These are phyloP conservation scores for Microbotryum lychnidis-dioicae DNA, from an alignment of 1,284 basidiomycete species.

Conservation along the genomic window DNA sequence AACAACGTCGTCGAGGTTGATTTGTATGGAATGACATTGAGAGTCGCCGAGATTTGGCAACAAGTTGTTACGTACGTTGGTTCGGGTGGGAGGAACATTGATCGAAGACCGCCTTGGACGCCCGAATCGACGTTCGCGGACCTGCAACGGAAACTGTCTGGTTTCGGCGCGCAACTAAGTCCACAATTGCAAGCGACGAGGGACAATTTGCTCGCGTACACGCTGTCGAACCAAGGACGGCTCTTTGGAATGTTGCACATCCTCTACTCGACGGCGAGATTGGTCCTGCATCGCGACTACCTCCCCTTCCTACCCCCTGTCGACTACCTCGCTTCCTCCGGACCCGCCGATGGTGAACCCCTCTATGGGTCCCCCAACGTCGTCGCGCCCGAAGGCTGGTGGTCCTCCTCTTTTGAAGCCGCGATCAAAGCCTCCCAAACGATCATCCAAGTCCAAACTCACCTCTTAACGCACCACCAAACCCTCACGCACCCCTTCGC, in stretches of 20 bases:
- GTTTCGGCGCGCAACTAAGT: constrained; percentile 17
- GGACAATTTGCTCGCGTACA: constrained; percentile 27
- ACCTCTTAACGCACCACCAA: constrained; percentile 22
- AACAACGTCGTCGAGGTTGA: constrained; percentile 19
- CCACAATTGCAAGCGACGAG: neutral
- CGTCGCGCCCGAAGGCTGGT: constrained; percentile 17
- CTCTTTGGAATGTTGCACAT: constrained; percentile 30
- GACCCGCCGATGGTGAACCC: constrained; percentile 32
- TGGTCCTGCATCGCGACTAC: constrained; percentile 33
- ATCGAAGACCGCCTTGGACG: constrained; percentile 28
- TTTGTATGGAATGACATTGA: constrained; percentile 21
- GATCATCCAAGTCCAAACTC: constrained; percentile 1
- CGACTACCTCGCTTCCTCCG: constrained; percentile 11
- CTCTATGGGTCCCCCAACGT: constrained; percentile 13
- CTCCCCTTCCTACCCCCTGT: constrained; percentile 30
- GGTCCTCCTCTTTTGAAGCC: constrained; percentile 20
- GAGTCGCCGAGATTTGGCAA: constrained; percentile 30
- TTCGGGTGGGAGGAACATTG: constrained; percentile 27
- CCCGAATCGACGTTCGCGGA: constrained; percentile 28
- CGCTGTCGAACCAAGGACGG: constrained; percentile 18
- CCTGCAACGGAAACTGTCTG: constrained; percentile 15
- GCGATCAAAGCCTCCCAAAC: constrained; percentile 2
- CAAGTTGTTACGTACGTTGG: constrained; percentile 29
- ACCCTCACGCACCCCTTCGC: constrained; percentile 29
- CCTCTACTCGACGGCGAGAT: constrained; percentile 19